phyloP scores from a whole-genome alignment of 768 basidiomycete species.

The Suillus hirtellus region DNA sequence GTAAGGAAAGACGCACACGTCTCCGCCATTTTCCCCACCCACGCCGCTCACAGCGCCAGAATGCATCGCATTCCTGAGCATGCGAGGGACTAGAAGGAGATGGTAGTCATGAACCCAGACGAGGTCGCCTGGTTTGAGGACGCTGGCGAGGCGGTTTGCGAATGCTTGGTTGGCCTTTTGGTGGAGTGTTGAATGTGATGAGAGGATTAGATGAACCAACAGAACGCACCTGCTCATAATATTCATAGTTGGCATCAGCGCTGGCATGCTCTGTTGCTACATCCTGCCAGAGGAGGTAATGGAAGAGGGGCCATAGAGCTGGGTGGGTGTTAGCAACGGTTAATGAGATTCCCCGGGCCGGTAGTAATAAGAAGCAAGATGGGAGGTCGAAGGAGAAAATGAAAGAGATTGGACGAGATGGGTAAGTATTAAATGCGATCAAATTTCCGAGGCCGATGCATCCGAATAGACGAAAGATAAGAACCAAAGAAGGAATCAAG shows the following conservation, averaged over 20 bases:
- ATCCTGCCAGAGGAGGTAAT: conserved; percentile 98
- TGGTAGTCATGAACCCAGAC: conserved; percentile 98
- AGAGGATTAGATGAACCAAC: not conserved
- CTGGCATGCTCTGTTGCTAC: conserved; percentile 87
- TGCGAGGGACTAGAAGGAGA: conserved; percentile 83
- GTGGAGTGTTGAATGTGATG: not conserved
- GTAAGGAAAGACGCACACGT: conserved; percentile 20
- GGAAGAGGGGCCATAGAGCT: conserved; percentile 98
- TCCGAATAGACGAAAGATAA: not conserved
- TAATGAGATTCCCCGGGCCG: not conserved
- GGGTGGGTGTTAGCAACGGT: conserved; percentile 1
- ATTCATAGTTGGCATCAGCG: conserved; percentile 74
- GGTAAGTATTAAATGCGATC: not conserved
- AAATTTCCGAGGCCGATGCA: not conserved
- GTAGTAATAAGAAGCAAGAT: conserved; percentile 2
- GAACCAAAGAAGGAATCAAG: not conserved
- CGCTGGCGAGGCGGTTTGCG: conserved; percentile 67
- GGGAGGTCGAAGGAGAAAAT: conserved; percentile 4
- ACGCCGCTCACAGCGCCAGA: conserved; percentile 11
- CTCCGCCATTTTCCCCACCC: conserved; percentile 28
- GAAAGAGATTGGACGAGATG: not conserved
- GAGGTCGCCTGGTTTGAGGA: conserved; percentile 88
- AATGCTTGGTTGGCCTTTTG: conserved; percentile 79
- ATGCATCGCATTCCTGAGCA: conserved; percentile 67
- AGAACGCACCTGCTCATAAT: conserved; percentile 27